Evolutionary conservation across 2,329 filamentous ascomycete species (phyloP), one percentile per base, ranked within the genome.

Genomic region (Sclerotinia glacialis): DNA sequence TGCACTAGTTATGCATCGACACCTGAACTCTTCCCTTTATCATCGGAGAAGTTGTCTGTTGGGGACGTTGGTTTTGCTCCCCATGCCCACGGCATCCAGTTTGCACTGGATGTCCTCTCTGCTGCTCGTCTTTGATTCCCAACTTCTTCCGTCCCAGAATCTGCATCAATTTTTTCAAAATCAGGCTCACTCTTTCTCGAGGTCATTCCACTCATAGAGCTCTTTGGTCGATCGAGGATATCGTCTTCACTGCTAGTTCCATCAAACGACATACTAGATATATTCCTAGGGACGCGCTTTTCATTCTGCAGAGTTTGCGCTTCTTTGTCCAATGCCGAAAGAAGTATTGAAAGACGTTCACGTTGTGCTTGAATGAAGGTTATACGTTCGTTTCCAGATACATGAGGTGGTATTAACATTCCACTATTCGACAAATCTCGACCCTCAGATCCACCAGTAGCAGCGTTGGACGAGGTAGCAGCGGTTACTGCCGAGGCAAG

Each of bases 161-260:
- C 90, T 44, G 88, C 87, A 69, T 95, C 90, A 71, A 96, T 91
- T 76, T 92, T 91, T 75, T 96, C 93, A 75, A 97, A 97, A 72
- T 96, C 94, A 26, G 85, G 86, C 76, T 97, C 93, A 77, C 91
- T 96, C 70, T 88, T 87, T 75, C 91, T 94, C 80, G 94, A 94
- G 73, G 86, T 89, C 73, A 96, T 79, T 3, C 81, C 86, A 69
- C 83, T 84, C 72, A 78, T 64, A 6, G 71, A 67, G 47, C 72
- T 74, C 66, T 64, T 73, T 59, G 70, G 71, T 60, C 69, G 68
- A 56, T 70, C 71, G 63, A 70, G 68, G 34, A 73, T 72, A 14
- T 74, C 71, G 40, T 74, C 74, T 61, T 77, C 54, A 67, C 74
- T 40, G 72, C 74, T 49, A 63, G 71, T 76, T 1, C 73, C 76